Evolutionary conservation across 176 grass and related monocot species (phyloP).

Genomic region (Ensete ventricosum): DNA sequence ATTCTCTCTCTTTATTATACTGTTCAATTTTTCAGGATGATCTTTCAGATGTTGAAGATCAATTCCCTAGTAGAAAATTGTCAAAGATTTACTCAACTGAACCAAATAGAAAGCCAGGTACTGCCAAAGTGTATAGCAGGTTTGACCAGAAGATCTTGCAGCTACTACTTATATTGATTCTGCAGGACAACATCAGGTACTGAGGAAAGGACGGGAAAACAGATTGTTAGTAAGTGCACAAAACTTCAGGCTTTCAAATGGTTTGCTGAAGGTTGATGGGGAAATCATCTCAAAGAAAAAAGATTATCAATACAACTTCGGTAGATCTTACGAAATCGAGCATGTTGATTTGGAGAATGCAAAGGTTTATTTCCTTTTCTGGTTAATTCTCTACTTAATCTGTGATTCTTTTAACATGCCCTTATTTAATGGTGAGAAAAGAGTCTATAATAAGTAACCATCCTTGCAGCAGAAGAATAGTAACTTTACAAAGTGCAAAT

Average conservation of each 20-base stretch:
- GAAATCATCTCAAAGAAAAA: conserved; percentile 11
- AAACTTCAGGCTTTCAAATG: conserved; percentile 18
- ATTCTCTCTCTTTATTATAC: not conserved
- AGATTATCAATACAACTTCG: conserved; percentile 24
- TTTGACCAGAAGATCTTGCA: conserved; percentile 3
- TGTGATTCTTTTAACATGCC: conserved; percentile 10
- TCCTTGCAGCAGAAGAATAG: conserved; percentile 62
- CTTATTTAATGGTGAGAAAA: conserved; percentile 19
- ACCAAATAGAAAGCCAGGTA: conserved; percentile 37
- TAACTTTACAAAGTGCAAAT: conserved; percentile 46
- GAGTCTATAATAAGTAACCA: conserved; percentile 15
- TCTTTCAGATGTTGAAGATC: conserved; percentile 35
- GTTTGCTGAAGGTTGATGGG: conserved; percentile 6
- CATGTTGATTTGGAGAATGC: conserved; percentile 34
- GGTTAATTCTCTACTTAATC: not conserved
- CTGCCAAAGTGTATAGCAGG: conserved; percentile 3
- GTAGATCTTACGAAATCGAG: conserved; percentile 18
- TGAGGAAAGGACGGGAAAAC: conserved; percentile 45
- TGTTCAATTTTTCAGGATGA: conserved; percentile 45
- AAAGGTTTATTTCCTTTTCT: conserved; percentile 34
- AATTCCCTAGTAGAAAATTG: conserved; percentile 9
- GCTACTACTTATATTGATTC: conserved; percentile 9
- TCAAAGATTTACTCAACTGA: conserved; percentile 6
- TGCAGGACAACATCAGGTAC: conserved; percentile 29
- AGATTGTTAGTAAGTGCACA: conserved; percentile 29